A percentile compares a stretch with the other conserved stretches of the same genome.
These are phyloP conservation scores for Brassica rapa DNA, from an alignment of 345 rosid genomes.

Conservation along the genomic window DNA sequence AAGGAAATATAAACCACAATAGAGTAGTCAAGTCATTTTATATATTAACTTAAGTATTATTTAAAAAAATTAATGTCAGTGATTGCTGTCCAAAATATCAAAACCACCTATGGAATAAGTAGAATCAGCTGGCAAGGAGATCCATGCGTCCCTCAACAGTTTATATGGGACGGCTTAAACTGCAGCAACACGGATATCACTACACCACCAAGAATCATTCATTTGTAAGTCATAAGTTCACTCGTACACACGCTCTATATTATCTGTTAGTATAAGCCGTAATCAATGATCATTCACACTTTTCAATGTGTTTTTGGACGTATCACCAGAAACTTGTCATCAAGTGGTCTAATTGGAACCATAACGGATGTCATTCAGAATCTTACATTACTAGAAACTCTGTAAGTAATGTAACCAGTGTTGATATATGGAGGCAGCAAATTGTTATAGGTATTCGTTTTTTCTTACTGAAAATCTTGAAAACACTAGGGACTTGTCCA, in stretches of 20 bases:
- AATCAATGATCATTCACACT: neutral
- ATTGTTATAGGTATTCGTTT: neutral
- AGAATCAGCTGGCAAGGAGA: neutral
- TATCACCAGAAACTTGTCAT: conserved; percentile 32
- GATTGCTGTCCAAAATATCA: neutral
- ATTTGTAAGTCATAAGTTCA: neutral
- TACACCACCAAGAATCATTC: neutral
- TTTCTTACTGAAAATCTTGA: neutral
- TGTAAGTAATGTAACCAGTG: conserved; percentile 40
- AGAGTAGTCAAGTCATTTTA: neutral
- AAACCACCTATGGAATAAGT: neutral
- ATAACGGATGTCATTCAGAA: conserved; percentile 35
- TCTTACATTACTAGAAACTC: conserved; percentile 36
- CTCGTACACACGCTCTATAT: neutral
- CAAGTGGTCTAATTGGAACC: conserved; percentile 44
- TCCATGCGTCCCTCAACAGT: neutral
- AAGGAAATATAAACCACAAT: neutral
- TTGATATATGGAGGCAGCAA: neutral
- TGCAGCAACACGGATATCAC: neutral
- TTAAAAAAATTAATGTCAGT: neutral
- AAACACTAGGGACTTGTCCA: conserved; percentile 45
- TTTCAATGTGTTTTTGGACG: neutral
- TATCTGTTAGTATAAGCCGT: neutral
- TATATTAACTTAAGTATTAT: neutral
- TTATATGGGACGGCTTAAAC: neutral